Percentiles rank a stretch among this genome's conserved stretches.
Evolutionary conservation across 192 early-diverging fungal genomes (phyloP).

Genomic region (Backusella australiensis): DNA sequence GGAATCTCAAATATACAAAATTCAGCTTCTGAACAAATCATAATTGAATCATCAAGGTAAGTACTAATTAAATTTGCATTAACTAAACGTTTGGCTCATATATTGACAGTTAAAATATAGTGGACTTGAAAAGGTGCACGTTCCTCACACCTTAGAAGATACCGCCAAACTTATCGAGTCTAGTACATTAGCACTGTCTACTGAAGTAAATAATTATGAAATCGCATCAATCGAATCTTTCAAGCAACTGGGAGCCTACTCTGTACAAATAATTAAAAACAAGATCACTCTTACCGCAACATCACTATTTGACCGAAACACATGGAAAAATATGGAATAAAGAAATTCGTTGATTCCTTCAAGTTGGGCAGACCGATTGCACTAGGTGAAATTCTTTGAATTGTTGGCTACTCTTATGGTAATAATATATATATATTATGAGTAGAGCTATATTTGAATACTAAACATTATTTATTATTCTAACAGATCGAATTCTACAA

Average conservation of each 20-base stretch:
- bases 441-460: neutral
- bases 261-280: neutral
- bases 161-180: neutral
- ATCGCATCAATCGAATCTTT: neutral
- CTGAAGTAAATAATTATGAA: neutral
- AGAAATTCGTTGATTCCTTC: neutral
- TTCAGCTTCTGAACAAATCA: neutral
- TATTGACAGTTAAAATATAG: neutral
- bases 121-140: neutral
- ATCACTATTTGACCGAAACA: neutral
- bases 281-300: neutral
- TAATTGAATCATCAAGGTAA: neutral
- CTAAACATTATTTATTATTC: too few relatives aligned
- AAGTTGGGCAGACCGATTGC: neutral
- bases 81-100: neutral
- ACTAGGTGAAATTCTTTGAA: neutral
- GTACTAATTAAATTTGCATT: neutral
- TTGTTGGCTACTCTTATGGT: neutral
- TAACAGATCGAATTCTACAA: too few relatives aligned
- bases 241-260: neutral
- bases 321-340: neutral
- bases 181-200: neutral
- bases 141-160: neutral
- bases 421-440: neutral
- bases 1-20: neutral